Evolutionary conservation across 805 yeast species (phyloP).

Genomic region (Candida boleticola): DNA sequence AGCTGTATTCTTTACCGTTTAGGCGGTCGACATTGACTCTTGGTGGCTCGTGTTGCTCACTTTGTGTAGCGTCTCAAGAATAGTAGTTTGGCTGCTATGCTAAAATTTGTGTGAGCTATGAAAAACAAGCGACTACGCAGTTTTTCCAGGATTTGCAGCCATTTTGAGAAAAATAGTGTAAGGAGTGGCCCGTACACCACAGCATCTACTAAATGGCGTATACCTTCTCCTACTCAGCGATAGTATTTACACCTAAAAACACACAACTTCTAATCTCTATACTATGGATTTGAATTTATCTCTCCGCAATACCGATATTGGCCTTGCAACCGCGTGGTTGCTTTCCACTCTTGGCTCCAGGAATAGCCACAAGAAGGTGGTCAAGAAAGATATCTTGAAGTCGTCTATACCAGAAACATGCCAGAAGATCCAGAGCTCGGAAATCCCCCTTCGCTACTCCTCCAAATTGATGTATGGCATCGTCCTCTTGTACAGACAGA

Average conservation of each 20-base stretch:
- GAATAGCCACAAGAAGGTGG: slow-evolving; percentile 21
- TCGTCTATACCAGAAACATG: slow-evolving; percentile 46
- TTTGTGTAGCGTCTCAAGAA: too few relatives aligned
- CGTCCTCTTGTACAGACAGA: slow-evolving; percentile 46
- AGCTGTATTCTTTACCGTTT: too few relatives aligned
- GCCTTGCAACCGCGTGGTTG: slow-evolving; percentile 31
- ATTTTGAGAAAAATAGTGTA: not conserved
- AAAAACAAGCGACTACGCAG: too few relatives aligned
- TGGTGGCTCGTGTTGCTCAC: too few relatives aligned
- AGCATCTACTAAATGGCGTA: too few relatives aligned
- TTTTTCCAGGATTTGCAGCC: not conserved
- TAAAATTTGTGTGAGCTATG: too few relatives aligned
- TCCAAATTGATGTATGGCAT: slow-evolving; percentile 50
- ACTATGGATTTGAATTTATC: not conserved
- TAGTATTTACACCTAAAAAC: too few relatives aligned
- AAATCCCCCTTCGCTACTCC: slow-evolving; percentile 29
- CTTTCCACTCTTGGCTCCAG: slow-evolving; percentile 43
- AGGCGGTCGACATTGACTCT: too few relatives aligned
- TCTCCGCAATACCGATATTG: slow-evolving; percentile 5
- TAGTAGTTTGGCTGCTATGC: too few relatives aligned
- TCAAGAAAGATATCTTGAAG: slow-evolving; percentile 30
- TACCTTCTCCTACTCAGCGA: not conserved
- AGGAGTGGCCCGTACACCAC: too few relatives aligned
- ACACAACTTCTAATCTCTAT: not conserved
- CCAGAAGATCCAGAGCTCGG: slow-evolving; percentile 16